Evolutionary conservation across 2,329 filamentous ascomycete species (phyloP), one percentile per base, ranked within the genome.

Genomic region (Diaporthe aspalathi): DNA sequence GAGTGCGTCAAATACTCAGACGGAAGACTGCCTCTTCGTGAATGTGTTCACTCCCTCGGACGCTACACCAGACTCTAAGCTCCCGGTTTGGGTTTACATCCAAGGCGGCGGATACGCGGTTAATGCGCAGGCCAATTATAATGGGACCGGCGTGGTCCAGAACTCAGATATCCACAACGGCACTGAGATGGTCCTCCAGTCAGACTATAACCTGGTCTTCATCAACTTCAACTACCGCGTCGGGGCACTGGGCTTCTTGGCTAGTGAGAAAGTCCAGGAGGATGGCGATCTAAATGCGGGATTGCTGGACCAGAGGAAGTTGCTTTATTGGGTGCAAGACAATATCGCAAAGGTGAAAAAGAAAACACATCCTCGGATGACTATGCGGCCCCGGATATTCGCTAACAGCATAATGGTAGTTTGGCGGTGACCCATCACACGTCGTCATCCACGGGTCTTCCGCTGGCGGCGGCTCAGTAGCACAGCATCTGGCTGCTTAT

Each of bases 371-470:
- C 45, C 29, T 22, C 2, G 22, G 17, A 5, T 50, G 24, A 17
- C 3, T 5, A 11, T 35, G 17, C 20, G 45, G 3, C 12, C 9
- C 11, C 29, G 1, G 12, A 8, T 9, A 8, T 12, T 40, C 5
- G 35, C 35, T 54, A 8, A 67, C 1, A 29, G 12, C 32, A 6
- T 54, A 9, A 5, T 3, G 17, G 3, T 47, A 84, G 80, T 90
- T 90, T 71, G 87, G 89, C 12, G 89, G 90, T 0, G 85, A 91
- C 74, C 86, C 88, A 0, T 76, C 82, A n/a, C 87, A 88, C 73
- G 86, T 91, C 32, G 87, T 90, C 0, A 85, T 92, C 47, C 87
- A 90, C 71, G 89, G 90, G 2, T 84, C 85, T n/a, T 90, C 87
- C 2, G 88, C 89, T 2, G 90, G 90, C 8, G 89, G 83, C 4